Evolutionary conservation across 1,139 yeast species (phyloP).

Genomic region (Yamadazyma mexicana): DNA sequence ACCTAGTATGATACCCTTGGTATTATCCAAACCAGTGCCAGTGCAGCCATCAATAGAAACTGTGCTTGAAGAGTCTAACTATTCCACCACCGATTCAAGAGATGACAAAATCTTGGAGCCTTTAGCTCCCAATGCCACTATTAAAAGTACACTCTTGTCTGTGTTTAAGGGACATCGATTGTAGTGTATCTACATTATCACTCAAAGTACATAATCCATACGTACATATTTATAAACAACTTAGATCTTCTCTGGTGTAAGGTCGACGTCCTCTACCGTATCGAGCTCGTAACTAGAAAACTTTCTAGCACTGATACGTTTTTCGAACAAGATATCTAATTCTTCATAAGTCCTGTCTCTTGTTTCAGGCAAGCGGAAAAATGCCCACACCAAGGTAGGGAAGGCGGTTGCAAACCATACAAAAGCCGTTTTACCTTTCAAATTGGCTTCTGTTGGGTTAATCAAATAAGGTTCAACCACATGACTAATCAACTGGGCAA

Average conservation of each 20-base stretch:
- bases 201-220: too few relatives aligned
- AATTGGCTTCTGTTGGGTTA: constrained; percentile 23
- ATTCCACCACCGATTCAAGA: background rate
- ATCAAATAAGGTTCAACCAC: constrained; percentile 26
- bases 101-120: background rate
- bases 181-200: too few relatives aligned
- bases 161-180: too few relatives aligned
- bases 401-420: constrained; percentile 43
- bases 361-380: constrained; percentile 24
- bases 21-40: too few relatives aligned
- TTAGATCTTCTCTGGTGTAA: too few relatives aligned
- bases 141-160: too few relatives aligned
- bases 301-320: constrained; percentile 20
- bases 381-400: constrained; percentile 24
- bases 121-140: background rate
- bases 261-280: background rate
- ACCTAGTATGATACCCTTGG: too few relatives aligned
- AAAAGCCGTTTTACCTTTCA: constrained; percentile 26
- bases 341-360: constrained; percentile 25
- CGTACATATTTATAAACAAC: too few relatives aligned
- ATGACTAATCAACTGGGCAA: constrained; percentile 19
- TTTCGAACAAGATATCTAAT: constrained; percentile 24
- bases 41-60: too few relatives aligned
- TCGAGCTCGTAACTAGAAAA: constrained; percentile 9
- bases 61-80: background rate